A percentile compares a stretch with the other conserved stretches of the same genome.
Evolutionary conservation across 805 yeast species (phyloP).

Genomic region (Vanderwaltozyma verrucispora): DNA sequence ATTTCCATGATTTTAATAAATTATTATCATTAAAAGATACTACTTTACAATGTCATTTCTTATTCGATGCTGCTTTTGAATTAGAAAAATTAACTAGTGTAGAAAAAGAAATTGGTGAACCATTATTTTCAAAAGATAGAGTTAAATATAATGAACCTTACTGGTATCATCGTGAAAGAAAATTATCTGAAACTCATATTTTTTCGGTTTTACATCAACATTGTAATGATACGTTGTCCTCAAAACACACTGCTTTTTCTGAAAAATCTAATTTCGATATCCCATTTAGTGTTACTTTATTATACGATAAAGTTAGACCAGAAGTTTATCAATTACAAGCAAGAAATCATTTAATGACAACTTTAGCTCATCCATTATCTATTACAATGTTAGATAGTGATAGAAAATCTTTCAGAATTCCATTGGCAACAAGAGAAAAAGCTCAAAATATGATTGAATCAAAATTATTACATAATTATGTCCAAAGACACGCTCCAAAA

Average conservation of each 20-base stretch:
- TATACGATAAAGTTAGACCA: conserved; percentile 19
- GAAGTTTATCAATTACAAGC: conserved; percentile 27
- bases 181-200: conserved; percentile 2
- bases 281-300: conserved; percentile 8
- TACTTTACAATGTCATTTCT: conserved; percentile 13
- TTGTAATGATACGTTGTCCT: background rate
- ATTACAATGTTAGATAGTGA: conserved; percentile 17
- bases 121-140: conserved; percentile 15
- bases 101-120: conserved; percentile 16
- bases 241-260: background rate
- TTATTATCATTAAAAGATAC: conserved; percentile 24
- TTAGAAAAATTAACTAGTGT: conserved; percentile 7
- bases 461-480: conserved; percentile 9
- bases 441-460: conserved; percentile 17
- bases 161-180: conserved; percentile 9
- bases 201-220: conserved; percentile 1
- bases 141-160: conserved; percentile 10
- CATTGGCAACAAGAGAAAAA: conserved; percentile 6
- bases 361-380: conserved; percentile 17
- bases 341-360: conserved; percentile 14
- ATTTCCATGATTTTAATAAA: conserved; percentile 34
- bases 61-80: conserved; percentile 20
- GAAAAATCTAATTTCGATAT: conserved; percentile 1
- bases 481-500: conserved; percentile 1
- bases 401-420: conserved; percentile 12